These are phyloP conservation scores for Trichoderma simmonsii DNA, from an alignment of 2,329 filamentous ascomycete genomes.

Conservation along the genomic window DNA sequence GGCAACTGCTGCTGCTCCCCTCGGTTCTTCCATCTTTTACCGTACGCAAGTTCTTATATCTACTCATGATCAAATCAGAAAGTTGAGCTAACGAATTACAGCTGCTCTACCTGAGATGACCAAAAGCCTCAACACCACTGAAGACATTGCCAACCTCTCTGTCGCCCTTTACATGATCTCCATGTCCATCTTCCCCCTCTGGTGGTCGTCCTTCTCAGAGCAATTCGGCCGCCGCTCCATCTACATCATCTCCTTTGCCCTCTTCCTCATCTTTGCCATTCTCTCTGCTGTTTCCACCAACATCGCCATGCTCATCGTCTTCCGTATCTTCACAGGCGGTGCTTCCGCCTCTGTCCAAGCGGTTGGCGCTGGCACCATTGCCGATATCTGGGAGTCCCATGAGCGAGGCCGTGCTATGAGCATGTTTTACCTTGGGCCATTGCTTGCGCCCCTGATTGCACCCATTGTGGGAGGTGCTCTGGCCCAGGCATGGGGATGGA, in stretches of 20 bases:
- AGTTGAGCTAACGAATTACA: constrained; percentile 31
- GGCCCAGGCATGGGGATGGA: constrained; percentile 68
- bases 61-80: constrained; percentile 1
- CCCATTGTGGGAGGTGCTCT: constrained; percentile 75
- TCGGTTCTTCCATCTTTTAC: constrained; percentile 82
- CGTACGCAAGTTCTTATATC: constrained; percentile 54
- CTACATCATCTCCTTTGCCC: constrained; percentile 69
- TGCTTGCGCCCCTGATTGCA: constrained; percentile 70
- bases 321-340: constrained; percentile 71
- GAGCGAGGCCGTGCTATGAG: constrained; percentile 79
- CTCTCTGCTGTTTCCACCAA: constrained; percentile 66
- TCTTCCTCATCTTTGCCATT: constrained; percentile 70
- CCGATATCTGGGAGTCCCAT: constrained; percentile 72
- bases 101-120: constrained; percentile 67
- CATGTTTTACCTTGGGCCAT: constrained; percentile 74
- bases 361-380: constrained; percentile 78
- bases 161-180: constrained; percentile 78
- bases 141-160: constrained; percentile 69
- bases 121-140: constrained; percentile 56
- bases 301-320: constrained; percentile 73
- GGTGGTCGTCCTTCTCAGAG: constrained; percentile 84
- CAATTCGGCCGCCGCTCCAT: constrained; percentile 70
- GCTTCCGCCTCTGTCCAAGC: constrained; percentile 78
- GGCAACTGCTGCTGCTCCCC: constrained; percentile 72
- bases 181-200: constrained; percentile 81